These are phyloP conservation scores for Pouteria glomerata DNA, from an alignment of 148 eudicot genomes.

Conservation along the genomic window DNA sequence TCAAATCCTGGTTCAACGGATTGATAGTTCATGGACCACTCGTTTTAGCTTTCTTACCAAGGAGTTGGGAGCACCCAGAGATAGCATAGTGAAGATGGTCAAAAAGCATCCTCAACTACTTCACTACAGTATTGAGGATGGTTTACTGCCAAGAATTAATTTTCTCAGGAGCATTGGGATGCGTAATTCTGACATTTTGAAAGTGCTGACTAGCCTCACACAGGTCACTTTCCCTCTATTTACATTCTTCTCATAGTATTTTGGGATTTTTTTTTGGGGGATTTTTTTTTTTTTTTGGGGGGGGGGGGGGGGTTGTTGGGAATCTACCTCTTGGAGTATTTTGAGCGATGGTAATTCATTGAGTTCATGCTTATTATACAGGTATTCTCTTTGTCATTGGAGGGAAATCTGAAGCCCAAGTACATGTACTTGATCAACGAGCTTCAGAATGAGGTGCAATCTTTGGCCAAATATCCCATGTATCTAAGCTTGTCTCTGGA, in stretches of 20 bases:
- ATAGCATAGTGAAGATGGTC: constrained; percentile 87
- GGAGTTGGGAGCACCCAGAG: constrained; percentile 85
- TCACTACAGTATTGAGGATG: constrained; percentile 93
- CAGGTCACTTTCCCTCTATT: constrained; percentile 47
- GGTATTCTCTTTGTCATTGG: constrained; percentile 94
- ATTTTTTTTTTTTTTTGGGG: neutral
- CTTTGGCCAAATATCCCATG: constrained; percentile 84
- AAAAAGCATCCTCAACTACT: constrained; percentile 92
- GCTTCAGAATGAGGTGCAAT: constrained; percentile 76
- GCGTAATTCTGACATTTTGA: constrained; percentile 71
- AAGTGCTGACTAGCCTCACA: constrained; percentile 80
- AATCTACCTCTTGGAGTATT: no score
- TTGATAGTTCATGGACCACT: constrained; percentile 74
- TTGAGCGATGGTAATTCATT: neutral
- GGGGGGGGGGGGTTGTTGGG: no score
- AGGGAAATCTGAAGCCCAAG: constrained; percentile 88
- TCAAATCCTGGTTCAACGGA: constrained; percentile 90
- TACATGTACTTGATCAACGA: constrained; percentile 79
- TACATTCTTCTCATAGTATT: neutral
- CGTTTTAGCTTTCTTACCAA: constrained; percentile 70
- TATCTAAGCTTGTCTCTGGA: constrained; percentile 93
- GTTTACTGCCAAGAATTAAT: constrained; percentile 73
- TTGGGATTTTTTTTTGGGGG: neutral
- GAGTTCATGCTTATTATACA: constrained; percentile 24
- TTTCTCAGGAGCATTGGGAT: constrained; percentile 92